Conservation (phyloP, 371 early-diverging fungal genomes). For the Zopfochytrium polystomum region DNA sequence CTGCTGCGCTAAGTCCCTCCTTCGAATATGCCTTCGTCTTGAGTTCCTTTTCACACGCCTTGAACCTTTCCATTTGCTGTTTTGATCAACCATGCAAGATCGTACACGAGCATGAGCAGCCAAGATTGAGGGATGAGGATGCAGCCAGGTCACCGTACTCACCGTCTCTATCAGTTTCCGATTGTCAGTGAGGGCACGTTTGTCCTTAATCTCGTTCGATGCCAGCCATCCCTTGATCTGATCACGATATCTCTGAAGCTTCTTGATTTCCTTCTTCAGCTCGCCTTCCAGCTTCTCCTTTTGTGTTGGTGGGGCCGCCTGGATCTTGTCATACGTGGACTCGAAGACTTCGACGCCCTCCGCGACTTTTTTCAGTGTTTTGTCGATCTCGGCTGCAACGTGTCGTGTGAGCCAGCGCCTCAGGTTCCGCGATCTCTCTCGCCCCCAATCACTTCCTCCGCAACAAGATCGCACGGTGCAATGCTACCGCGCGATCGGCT, state of each 20-base stretch:
- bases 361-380: slow-evolving; percentile 88
- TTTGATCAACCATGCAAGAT: no score
- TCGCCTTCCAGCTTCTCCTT: slow-evolving; percentile 95
- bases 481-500: no score
- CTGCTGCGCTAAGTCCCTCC: slow-evolving; percentile 80
- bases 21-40: slow-evolving; percentile 97
- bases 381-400: slow-evolving; percentile 85
- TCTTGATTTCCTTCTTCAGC: slow-evolving; percentile 97
- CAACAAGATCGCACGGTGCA: no score
- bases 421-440: no score
- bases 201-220: slow-evolving; percentile 94
- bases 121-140: slow-evolving; percentile 2
- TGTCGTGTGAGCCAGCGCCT: no score
- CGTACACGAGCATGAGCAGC: no score
- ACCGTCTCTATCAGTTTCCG: slow-evolving; percentile 88
- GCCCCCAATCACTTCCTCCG: no score
- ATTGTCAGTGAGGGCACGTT: slow-evolving; percentile 79
- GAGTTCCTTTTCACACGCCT: slow-evolving; percentile 95
- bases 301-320: slow-evolving; percentile 70
- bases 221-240: slow-evolving; percentile 95
- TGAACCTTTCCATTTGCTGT: slow-evolving; percentile 97
- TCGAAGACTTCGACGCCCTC: slow-evolving; percentile 96
- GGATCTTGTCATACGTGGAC: slow-evolving; percentile 83
- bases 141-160: slow-evolving; percentile 6
- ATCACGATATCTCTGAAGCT: slow-evolving; percentile 90